Evolutionary conservation across 176 grass and related monocot species (phyloP).

Genomic region (Oryza glumipatula): DNA sequence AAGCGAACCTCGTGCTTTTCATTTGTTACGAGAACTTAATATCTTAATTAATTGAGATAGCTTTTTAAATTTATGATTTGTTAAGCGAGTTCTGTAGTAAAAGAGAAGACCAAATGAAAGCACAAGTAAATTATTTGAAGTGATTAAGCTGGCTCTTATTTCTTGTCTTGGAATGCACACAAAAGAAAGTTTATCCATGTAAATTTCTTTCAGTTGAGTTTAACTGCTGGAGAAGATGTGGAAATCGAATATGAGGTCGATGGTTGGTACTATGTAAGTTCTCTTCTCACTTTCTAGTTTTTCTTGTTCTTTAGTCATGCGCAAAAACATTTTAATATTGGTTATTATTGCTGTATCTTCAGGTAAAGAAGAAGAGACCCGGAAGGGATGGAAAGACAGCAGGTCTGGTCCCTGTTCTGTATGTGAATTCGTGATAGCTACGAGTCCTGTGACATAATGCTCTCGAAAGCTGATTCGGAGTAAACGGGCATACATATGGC

Average conservation of each 20-base stretch:
- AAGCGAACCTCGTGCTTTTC: neutral
- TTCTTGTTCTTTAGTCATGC: neutral
- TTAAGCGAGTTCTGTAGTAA: neutral
- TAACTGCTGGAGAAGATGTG: constrained; percentile 90
- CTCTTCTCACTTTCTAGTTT: neutral
- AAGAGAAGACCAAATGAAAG: constrained; percentile 2
- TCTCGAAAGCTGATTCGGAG: constrained; percentile 10
- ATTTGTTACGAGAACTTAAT: neutral
- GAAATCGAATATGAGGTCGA: constrained; percentile 98
- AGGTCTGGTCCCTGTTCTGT: constrained; percentile 93
- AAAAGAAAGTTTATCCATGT: constrained; percentile 29
- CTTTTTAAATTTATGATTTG: neutral
- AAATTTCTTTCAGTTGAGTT: constrained; percentile 74
- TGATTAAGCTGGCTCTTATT: neutral
- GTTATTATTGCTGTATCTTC: constrained; percentile 21
- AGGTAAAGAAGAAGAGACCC: constrained; percentile 99
- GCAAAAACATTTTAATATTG: neutral
- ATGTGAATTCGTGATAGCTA: constrained; percentile 71
- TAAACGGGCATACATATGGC: constrained; percentile 4
- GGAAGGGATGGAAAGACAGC: constrained; percentile 94
- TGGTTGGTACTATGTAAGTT: constrained; percentile 99
- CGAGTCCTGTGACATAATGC: neutral
- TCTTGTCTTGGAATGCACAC: neutral
- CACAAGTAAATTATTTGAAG: neutral
- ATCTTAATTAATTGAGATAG: constrained; percentile 21